Evolutionary conservation across 192 early-diverging fungal species (phyloP), one percentile per base, ranked within the genome.

Genomic region (Coemansia sp.): DNA sequence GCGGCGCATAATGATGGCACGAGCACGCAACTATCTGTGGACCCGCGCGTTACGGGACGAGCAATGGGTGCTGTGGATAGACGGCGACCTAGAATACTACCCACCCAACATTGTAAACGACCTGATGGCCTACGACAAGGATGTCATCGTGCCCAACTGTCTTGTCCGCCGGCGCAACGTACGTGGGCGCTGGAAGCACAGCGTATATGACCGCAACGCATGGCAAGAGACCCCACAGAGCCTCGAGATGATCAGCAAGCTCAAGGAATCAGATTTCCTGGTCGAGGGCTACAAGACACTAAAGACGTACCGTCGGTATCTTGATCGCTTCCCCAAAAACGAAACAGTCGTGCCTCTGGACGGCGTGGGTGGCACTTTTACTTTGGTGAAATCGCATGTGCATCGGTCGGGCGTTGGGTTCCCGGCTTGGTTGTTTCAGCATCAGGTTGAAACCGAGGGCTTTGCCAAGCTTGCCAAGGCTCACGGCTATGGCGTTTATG

Each of bases 21-120:
- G 75, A 12, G 80, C 80, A 19, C 80, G 87, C 51, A 89, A 87
- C 47, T 74, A 69, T n/a, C 57, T 87, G 21, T 70, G 86, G 59
- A 75, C 79, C 1, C 66, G 80, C 6, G 78, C 87, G 0, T 55
- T 89, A 5, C 52, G 61, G n/a, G 73, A 81, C 49, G 82, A 84
- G 28, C 74, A 80, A 10, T 89, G 87, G 87, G 86, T 89, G 12
- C 68, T 89, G 11, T 89, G 87, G 87, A 66, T 89, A 4, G 87
- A 89, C 40, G 82, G 80, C 12, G 87, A 89, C 63, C 80, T 89
- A n/a, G 69, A 83, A 19, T 79, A 82, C 51, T 89, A 87, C 39
- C 81, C 87, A 5, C 72, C 78, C 7, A 80, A 76, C 16, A 55
- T 87, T 39, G 52, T 87, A 14, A 67, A 71, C 19, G 81, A 85